Conservation (phyloP, 768 basidiomycete species). For the Tremella yokohamensis region DNA sequence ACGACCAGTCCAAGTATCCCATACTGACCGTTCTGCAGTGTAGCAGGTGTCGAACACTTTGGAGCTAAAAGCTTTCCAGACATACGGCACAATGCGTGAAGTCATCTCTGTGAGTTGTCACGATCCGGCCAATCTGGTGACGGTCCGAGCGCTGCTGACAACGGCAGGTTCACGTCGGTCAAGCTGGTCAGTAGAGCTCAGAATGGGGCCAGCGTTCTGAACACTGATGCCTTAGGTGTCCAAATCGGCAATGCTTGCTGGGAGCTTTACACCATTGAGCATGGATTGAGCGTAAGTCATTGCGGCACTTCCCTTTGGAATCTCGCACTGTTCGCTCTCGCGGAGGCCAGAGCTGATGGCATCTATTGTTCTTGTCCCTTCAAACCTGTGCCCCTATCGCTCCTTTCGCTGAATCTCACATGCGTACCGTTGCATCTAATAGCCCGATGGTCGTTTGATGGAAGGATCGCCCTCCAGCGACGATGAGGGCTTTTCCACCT, state of each 20-base stretch:
- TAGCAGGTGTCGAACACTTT: no score
- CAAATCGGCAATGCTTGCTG: conserved; percentile 92
- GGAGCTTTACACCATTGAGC: conserved; percentile 99
- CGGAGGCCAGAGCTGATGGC: background rate
- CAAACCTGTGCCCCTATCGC: background rate
- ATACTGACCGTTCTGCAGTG: no score
- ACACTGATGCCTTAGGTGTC: conserved; percentile 35
- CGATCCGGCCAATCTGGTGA: background rate
- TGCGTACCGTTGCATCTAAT: conserved; percentile 13
- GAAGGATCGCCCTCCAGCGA: conserved; percentile 70
- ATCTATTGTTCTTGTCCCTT: background rate
- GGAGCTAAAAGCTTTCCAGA: no score
- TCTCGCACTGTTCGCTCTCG: no score
- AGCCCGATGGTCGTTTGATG: conserved; percentile 92
- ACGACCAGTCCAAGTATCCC: no score
- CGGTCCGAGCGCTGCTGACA: conserved; percentile 3
- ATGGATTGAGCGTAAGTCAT: conserved; percentile 82
- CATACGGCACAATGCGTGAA: conserved; percentile 53
- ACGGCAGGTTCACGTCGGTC: conserved; percentile 72
- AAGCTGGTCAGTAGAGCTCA: conserved; percentile 58
- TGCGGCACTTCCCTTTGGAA: conserved; percentile 1
- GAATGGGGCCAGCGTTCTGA: conserved; percentile 23
- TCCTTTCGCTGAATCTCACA: conserved; percentile 1
- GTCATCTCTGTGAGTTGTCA: conserved; percentile 74
- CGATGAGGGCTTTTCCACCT: conserved; percentile 94